Conservation (phyloP, 768 basidiomycete species). For the Termitomyces sp. region DNA sequence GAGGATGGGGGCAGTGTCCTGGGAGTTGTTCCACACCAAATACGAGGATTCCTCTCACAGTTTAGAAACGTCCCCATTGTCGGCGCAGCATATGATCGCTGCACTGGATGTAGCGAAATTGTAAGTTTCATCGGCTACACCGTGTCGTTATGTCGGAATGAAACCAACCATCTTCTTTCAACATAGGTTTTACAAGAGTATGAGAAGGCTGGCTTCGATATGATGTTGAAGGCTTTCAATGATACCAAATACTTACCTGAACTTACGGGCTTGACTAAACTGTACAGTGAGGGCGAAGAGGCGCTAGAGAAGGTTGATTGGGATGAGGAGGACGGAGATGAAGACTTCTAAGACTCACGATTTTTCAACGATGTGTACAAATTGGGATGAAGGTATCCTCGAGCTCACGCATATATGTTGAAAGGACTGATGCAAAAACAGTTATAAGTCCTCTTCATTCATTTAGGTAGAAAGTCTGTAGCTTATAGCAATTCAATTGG, state of each 20-base stretch:
- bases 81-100: constrained; percentile 80
- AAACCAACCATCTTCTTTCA: background rate
- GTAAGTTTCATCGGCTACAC: constrained; percentile 35
- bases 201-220: constrained; percentile 69
- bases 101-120: constrained; percentile 85
- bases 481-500: too few relatives aligned
- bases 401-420: too few relatives aligned
- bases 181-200: constrained; percentile 77
- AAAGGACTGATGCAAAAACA: too few relatives aligned
- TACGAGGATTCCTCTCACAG: constrained; percentile 84
- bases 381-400: too few relatives aligned
- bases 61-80: constrained; percentile 82
- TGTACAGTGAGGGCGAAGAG: constrained; percentile 72
- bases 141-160: background rate
- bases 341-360: constrained; percentile 17
- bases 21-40: constrained; percentile 89
- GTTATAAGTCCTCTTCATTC: too few relatives aligned
- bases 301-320: constrained; percentile 69
- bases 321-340: constrained; percentile 58
- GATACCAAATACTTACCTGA: constrained; percentile 69
- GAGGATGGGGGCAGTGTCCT: constrained; percentile 49
- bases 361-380: too few relatives aligned
- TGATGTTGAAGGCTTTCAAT: constrained; percentile 80
- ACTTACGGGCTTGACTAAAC: constrained; percentile 72
- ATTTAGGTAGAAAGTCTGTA: too few relatives aligned